Percentiles rank a stretch among this genome's conserved stretches.
Evolutionary conservation across 805 yeast genomes (phyloP).

Genomic region (Wickerhamomyces ciferrii): DNA sequence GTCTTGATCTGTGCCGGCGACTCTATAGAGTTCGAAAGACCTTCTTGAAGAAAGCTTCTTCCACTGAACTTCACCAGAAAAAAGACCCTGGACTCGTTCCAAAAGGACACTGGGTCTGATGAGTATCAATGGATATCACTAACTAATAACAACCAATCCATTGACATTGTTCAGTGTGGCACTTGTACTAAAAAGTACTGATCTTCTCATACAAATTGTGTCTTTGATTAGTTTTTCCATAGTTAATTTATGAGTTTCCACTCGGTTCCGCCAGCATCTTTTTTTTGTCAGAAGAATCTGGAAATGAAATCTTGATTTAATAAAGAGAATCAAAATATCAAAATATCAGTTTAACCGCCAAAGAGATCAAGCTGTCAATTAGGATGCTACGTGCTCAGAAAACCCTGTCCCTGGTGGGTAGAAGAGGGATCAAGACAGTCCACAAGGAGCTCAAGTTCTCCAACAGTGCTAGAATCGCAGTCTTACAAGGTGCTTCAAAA

Average conservation of each 20-base stretch:
- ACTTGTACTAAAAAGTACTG: no score
- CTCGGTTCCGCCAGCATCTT: no score
- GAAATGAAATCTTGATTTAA: no score
- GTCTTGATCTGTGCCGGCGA: neutral
- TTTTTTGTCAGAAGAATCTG: no score
- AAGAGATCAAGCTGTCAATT: neutral
- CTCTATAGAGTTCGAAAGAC: neutral
- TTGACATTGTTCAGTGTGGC: no score
- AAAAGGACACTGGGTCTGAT: neutral
- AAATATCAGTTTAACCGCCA: no score
- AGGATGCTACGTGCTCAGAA: neutral
- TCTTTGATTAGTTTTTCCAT: no score
- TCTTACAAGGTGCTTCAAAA: conserved; percentile 88
- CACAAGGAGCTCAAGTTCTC: conserved; percentile 97
- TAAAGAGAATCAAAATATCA: no score
- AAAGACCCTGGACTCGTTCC: neutral
- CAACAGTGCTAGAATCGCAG: conserved; percentile 94
- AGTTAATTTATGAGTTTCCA: no score
- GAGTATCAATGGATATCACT: no score
- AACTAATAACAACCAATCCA: no score
- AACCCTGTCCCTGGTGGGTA: neutral
- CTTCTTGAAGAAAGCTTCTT: no score
- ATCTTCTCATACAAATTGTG: neutral
- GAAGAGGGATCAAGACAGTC: conserved; percentile 16
- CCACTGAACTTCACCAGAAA: neutral